Base-by-base conservation (phyloP, 768 basidiomycete genomes). In the Mycena rosella region DNA sequence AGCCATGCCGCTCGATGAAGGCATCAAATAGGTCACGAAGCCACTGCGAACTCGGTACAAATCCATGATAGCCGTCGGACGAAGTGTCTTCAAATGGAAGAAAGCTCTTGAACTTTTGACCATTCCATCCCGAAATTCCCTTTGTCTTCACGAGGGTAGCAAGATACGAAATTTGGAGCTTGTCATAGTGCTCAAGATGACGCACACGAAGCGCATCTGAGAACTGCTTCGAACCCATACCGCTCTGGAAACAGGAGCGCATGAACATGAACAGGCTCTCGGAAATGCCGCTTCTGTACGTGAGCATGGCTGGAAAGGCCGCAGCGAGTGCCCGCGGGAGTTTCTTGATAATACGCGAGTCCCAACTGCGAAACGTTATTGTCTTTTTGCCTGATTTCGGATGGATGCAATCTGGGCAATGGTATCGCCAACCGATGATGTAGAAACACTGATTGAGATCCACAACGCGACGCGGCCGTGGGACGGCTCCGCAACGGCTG, bases 401-500 rank as follows among this genome's bases (percentile, higher is more conserved):
- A 30, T 74, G 56, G 2, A 32, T 15, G 59, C 77, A 78, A 1
- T 29, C 18, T 0, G 45, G 56, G 55, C 75, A 77, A 3, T 42
- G 62, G 58, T 78, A 79, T 0, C 69, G 65, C 30, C 71, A 75
- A 0, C 76, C 74, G 10, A 78, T 70, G 0, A 79, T 68, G 61
- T 65, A 79, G 40, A 76, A 69, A 0, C 53, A 63, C 0, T 32
- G 38, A 11, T 72, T 61, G 9, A 75, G 4, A 51, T 74, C 72
- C 8, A 77, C 71, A 47, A 65, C 48, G 2, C 69, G 73, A 1
- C 72, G 67, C 8, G 69, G 73, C 2, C 60, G 59, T 4, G 47
- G 32, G 20, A 59, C 29, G 2, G 2, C 13, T 2, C 34, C 7
- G 48, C 20, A 22, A 5, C 59, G 48, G 5, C 17, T 38, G 10